Base-by-base conservation (phyloP, 768 basidiomycete genomes). In the Cystofilobasidium capitatum region DNA sequence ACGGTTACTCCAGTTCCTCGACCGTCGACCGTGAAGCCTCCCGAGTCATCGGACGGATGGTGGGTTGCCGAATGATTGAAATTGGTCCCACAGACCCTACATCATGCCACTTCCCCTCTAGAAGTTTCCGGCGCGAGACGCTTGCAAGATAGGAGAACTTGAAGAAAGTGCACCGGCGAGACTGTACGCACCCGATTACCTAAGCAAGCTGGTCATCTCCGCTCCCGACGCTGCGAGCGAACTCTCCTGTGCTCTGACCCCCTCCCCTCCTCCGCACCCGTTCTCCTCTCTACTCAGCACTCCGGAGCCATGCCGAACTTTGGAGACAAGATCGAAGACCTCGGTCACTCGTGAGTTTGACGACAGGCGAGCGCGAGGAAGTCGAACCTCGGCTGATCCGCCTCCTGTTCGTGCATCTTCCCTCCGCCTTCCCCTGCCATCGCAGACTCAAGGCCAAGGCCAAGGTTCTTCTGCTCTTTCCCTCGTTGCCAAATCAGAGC, bases 261-360 rank as follows among this genome's bases (percentile, higher is more conserved):
- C n/a, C n/a, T n/a, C n/a, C n/a, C n/a, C n/a, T n/a, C n/a, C n/a
- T n/a, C n/a, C n/a, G n/a, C n/a, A n/a, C n/a, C n/a, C n/a, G n/a
- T n/a, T n/a, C n/a, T n/a, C n/a, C n/a, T n/a, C n/a, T n/a, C n/a
- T n/a, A n/a, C n/a, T n/a, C n/a, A n/a, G n/a, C n/a, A n/a, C n/a
- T n/a, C n/a, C n/a, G n/a, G n/a, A n/a, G n/a, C n/a, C 16, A 68
- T 68, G 66, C n/a, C 47, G 10, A 40, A 62, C 24, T 62, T 68
- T 36, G 62, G 57, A 33, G 66, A 68, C 24, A 62, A 68, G 42
- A 62, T 68, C 14, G 47, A 68, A 17, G 26, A 54, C 60, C 42
- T 68, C 17, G 24, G 49, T 7, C 26, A 40, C 24, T 55, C 59
- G 58, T 60, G 36, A 33, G 58, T 60, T 40, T 4, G 4, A 3